Base-by-base conservation (phyloP, 805 yeast species). In the Ogataea thermomethanolica region DNA sequence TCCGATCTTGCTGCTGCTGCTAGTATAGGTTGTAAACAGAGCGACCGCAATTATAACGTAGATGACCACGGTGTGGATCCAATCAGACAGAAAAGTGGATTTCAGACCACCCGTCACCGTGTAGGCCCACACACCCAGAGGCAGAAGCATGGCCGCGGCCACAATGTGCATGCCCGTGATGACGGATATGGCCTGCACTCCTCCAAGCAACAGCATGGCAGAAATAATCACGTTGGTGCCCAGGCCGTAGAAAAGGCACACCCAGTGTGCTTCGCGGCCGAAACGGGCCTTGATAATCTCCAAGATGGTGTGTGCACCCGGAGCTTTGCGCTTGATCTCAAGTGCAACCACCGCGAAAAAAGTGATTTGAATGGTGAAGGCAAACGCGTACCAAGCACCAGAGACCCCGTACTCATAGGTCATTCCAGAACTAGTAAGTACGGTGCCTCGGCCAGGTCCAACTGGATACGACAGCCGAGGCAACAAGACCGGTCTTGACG, bases 1-100 rank as follows among this genome's bases (percentile, higher is more conserved):
- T 2, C 69, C 69, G 17, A 63, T 57, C 35, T 48, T 39, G 22
- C 46, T 37, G 12, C 65, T 46, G 12, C 65, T 46, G 23, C 32
- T 30, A 11, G 59, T 49, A 44, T 56, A 64, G 8, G 59, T 50
- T 14, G 50, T 55, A 41, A 52, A 60, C 26, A 52, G 31, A 17
- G 57, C 39, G 10, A 50, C 52, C 10, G 54, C 42, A 10, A 71
- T 54, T 14, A 71, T 60, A 17, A 65, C 48, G 44, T 65, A 69
- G 33, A 73, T 65, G 37, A 73, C 65, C 23, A 70, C 71, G 0
- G 76, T 69, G 51, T 73, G 78, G 34, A 69, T 64, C 69, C 73
- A 73, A 48, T 74, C 79, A 5, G 78, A 69, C 26, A 74, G 55
- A 46, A 73, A 73, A 3, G 79, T 74, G 7, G 78, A 71, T 43